Base-by-base conservation (phyloP, 352 stramenopile species). In the Phytophthora aleatoria region DNA sequence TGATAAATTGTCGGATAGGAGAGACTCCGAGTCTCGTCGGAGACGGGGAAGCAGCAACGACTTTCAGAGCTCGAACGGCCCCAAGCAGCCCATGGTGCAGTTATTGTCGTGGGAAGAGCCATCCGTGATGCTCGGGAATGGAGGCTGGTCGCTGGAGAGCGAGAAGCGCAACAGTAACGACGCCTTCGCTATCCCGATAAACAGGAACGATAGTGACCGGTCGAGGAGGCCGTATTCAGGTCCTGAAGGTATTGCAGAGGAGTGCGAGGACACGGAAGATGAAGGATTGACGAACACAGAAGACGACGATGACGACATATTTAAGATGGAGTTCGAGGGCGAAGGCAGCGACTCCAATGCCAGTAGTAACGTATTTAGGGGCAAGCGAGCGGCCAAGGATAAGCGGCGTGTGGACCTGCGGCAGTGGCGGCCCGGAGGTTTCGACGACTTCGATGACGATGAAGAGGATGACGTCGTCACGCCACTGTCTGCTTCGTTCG, bases 261-360 rank as follows among this genome's bases (percentile, higher is more conserved):
- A 68, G 36, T 69, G 59, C 24, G 72, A 77, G 6, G 69, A 83
- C 36, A 74, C 75, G 15, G 76, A 87, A 5, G 76, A 87, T 2
- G 64, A 85, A 53, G 68, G 12, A 39, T 64, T 33, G 48, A 83
- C 64, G 1, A 64, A 73, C 36, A 64, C 54, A 53, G 73, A 81
- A 33, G 71, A 78, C 31, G 66, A 79, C 11, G 66, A 83, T 35
- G 73, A 85, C 16, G 77, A 77, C 53, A 92, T 92, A 79, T 92
- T 92, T 78, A 80, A 81, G 64, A 92, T 92, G 84, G 84, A 92
- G 69, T 68, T 85, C 53, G 79, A 84, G n/a, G 64, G 59, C 60
- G 51, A 67, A 51, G 57, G 39, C 36, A 64, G 36, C 44, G 45
- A 64, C 49, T 56, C 41, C 58, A 64, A 57, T 20, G 44, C 49